These are phyloP conservation scores for Naganishia friedmannii DNA, from an alignment of 768 basidiomycete species.

Conservation along the genomic window DNA sequence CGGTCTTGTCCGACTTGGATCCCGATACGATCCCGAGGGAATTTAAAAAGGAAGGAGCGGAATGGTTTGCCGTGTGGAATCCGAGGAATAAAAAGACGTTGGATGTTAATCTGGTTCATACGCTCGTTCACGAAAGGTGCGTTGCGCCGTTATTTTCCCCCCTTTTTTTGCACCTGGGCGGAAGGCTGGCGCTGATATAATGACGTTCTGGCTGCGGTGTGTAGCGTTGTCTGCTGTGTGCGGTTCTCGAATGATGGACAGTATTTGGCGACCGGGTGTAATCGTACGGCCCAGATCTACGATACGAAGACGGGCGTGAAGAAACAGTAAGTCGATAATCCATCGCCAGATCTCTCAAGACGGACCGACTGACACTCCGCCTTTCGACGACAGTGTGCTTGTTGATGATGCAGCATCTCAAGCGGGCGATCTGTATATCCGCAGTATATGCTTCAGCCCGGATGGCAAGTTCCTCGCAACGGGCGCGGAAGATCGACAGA, in stretches of 20 bases:
- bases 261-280: slow-evolving; percentile 90
- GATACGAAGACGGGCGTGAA: slow-evolving; percentile 82
- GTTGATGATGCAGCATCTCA: slow-evolving; percentile 71
- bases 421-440: slow-evolving; percentile 77
- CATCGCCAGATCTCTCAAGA: neutral
- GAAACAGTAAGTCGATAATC: slow-evolving; percentile 63
- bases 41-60: slow-evolving; percentile 66
- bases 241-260: slow-evolving; percentile 92
- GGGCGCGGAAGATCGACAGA: slow-evolving; percentile 86
- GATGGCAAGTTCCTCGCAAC: slow-evolving; percentile 71
- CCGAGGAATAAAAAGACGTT: slow-evolving; percentile 72
- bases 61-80: slow-evolving; percentile 89
- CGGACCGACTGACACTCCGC: too few species aligned
- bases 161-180: neutral
- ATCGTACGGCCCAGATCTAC: slow-evolving; percentile 90
- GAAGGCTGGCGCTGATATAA: too few species aligned
- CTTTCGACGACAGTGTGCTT: slow-evolving; percentile 71
- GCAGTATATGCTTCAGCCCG: slow-evolving; percentile 75
- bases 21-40: slow-evolving; percentile 52
- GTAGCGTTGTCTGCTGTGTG: slow-evolving; percentile 80
- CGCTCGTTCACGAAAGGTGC: slow-evolving; percentile 85
- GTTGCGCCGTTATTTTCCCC: slow-evolving; percentile 9
- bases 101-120: slow-evolving; percentile 77
- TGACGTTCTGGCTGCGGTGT: too few species aligned
- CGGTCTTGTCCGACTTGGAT: slow-evolving; percentile 50